Base-by-base conservation (phyloP, 2,329 filamentous ascomycete genomes). In the Plenodomus biglobosus region DNA sequence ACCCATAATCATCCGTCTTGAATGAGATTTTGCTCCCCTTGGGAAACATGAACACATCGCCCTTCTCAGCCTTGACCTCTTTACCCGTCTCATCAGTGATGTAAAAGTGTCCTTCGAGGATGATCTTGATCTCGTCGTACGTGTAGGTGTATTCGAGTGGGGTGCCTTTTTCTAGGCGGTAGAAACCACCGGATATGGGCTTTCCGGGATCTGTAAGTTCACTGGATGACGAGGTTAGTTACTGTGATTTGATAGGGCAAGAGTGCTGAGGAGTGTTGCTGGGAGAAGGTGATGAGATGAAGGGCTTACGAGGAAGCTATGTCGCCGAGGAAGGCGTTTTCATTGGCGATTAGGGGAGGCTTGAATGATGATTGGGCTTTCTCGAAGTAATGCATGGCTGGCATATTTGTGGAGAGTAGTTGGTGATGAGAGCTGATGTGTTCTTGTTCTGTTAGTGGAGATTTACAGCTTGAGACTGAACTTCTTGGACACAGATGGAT, bases 61-160 rank as follows among this genome's bases (percentile, higher is more conserved):
- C 85, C 7, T 80, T 76, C 24, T 73, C 76, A 8, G 82, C 85
- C 42, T 78, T 77, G 19, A 85, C 82, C 56, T 78, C 80, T 58
- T 80, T 76, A 32, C 84, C 85, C 1, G 81, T 81, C 66, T 80
- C 80, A 56, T 87, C 85, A 22, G 46, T 76, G 60, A 88, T 86
- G 52, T 83, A 80, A 62, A 84, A 86, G 56, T 81, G 77, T 13
- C 85, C 85, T 59, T 87, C 85, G 8, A 88, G 71, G 55, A 88
- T 85, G 64, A 88, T 85, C 75, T 88, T 88, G 81, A 86, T 86
- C 75, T 88, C 85, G 62, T 88, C 80, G 70, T 87, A 88, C 35
- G 77, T 83, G 71, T 88, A 88, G 24, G 79, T 82, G 74, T 88
- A 88, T 8, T 84, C 82, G 16, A 88, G 77, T 1, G 84, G 82